Evolutionary conservation across 140 eudicot species (phyloP).

Genomic region (Cichorium intybus): DNA sequence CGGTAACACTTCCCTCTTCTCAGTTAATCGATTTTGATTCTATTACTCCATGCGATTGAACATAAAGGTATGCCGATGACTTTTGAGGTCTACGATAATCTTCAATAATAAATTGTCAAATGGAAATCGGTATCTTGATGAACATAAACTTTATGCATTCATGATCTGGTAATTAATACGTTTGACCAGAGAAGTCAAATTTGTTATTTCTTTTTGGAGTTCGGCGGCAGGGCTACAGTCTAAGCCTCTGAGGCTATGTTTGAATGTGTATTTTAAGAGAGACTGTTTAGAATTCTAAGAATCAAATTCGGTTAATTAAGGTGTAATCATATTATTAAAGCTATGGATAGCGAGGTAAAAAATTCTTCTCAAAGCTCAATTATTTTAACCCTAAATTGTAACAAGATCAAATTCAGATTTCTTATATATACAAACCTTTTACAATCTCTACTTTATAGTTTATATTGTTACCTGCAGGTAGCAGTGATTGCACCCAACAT

Average conservation of each 20-base stretch:
- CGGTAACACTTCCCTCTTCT: conserved; percentile 38
- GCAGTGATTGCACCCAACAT: conserved; percentile 85
- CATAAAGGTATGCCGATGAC: neutral
- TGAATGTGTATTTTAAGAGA: too few relatives aligned
- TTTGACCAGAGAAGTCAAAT: neutral
- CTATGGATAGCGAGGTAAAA: too few relatives aligned
- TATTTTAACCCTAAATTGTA: too few relatives aligned
- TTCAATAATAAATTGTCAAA: neutral
- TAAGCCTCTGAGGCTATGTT: too few relatives aligned
- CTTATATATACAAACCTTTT: neutral
- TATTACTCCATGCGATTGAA: neutral
- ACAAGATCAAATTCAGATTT: too few relatives aligned
- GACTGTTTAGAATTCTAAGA: too few relatives aligned
- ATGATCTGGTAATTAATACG: neutral
- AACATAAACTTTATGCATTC: too few relatives aligned
- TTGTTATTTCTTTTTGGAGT: neutral
- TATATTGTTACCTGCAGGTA: conserved; percentile 44
- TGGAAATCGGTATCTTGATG: neutral
- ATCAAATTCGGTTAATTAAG: too few relatives aligned
- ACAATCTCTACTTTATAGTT: neutral
- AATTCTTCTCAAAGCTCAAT: too few relatives aligned
- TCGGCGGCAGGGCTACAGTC: neutral
- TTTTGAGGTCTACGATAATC: neutral
- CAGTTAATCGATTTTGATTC: neutral
- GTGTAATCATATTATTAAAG: too few relatives aligned